A percentile compares a stretch with the other conserved stretches of the same genome.
Conservation (phyloP, 2,329 filamentous ascomycete genomes). For the Fusarium aywerte region DNA sequence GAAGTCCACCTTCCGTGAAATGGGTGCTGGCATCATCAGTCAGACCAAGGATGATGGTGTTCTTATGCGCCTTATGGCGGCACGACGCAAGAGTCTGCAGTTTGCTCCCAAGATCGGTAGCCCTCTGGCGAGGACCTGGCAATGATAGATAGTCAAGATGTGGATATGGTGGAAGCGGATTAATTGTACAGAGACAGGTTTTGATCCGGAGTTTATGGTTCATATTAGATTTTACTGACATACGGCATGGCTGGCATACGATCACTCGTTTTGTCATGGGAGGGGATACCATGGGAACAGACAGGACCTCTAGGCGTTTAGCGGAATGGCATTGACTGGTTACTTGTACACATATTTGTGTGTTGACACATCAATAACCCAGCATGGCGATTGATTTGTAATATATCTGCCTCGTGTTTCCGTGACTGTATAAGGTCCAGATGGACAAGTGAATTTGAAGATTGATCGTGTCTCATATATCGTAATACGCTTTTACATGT, state of each 20-base stretch:
- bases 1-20: constrained; percentile 55
- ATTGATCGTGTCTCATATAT: not conserved
- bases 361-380: constrained; percentile 11
- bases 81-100: constrained; percentile 79
- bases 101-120: constrained; percentile 81
- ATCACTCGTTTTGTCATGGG: constrained; percentile 42
- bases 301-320: constrained; percentile 41
- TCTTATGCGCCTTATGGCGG: constrained; percentile 73
- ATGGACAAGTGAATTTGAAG: not conserved
- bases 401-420: not conserved
- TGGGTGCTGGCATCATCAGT: constrained; percentile 59
- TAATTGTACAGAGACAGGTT: constrained; percentile 31
- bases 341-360: constrained; percentile 13
- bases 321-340: constrained; percentile 22
- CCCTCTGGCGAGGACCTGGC: constrained; percentile 71
- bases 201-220: constrained; percentile 30
- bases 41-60: constrained; percentile 66
- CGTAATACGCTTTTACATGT: not conserved
- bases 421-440: not conserved
- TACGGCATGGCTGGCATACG: constrained; percentile 28
- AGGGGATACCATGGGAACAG: constrained; percentile 41
- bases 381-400: constrained; percentile 15
- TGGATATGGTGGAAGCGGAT: constrained; percentile 3
- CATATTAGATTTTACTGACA: constrained; percentile 21
- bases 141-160: constrained; percentile 30